These are phyloP conservation scores for Papiliotrema nemorosa DNA, from an alignment of 1,284 basidiomycete genomes.

Conservation along the genomic window DNA sequence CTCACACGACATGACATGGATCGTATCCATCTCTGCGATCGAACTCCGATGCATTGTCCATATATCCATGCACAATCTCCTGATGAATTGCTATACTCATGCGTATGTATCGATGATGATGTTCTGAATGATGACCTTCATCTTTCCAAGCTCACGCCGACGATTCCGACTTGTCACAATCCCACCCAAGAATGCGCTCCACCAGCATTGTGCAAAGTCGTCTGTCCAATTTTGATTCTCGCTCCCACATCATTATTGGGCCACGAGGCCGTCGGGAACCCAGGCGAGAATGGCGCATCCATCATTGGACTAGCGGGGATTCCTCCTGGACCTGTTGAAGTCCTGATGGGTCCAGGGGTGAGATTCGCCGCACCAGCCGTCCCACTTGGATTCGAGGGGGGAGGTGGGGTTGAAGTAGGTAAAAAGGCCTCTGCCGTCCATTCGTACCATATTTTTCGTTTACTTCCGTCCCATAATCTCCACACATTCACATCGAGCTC, in stretches of 20 bases:
- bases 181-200: slow-evolving; percentile 92
- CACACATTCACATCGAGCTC: slow-evolving; percentile 93
- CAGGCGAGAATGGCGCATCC: slow-evolving; percentile 49
- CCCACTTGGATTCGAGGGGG: not conserved
- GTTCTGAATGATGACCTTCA: too few relatives aligned
- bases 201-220: slow-evolving; percentile 80
- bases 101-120: too few relatives aligned
- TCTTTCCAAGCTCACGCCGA: too few relatives aligned
- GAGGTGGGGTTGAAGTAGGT: slow-evolving; percentile 37
- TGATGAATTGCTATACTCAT: too few relatives aligned
- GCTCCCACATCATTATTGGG: slow-evolving; percentile 46
- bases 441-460: slow-evolving; percentile 84
- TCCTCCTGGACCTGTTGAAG: not conserved
- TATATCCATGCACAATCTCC: too few relatives aligned
- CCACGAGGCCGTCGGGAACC: not conserved
- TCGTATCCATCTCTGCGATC: too few relatives aligned
- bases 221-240: slow-evolving; percentile 85
- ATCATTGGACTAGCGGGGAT: slow-evolving; percentile 46
- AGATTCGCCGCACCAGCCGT: not conserved
- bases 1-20: too few relatives aligned
- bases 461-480: slow-evolving; percentile 79
- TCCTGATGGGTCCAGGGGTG: too few relatives aligned
- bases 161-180: slow-evolving; percentile 55
- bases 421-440: slow-evolving; percentile 94
- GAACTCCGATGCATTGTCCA: too few relatives aligned